Base-by-base conservation (phyloP, 495 filamentous ascomycete genomes). In the Aspergillus avenaceus region DNA sequence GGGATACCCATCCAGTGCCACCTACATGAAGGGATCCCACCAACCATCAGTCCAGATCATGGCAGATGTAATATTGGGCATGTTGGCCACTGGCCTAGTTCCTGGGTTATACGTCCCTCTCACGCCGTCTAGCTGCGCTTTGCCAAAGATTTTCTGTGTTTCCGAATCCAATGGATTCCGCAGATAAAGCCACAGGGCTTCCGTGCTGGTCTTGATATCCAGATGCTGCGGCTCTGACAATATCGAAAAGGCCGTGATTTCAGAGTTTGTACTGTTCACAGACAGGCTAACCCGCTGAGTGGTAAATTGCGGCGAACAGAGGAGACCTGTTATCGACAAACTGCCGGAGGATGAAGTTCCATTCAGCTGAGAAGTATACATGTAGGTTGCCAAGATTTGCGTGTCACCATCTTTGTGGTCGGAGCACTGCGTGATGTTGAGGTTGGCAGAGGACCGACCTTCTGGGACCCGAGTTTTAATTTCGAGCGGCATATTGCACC, bases 181-280 rank as follows among this genome's bases (percentile, higher is more conserved):
- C 21, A 42, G 18, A 14, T 42, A 42, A 24, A 42, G 6, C 40
- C 40, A 42, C 1, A 42, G 40, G 6, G 40, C 40, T 18, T 42
- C 40, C 8, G 40, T 42, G 18, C 9, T n/a, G 16, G 40, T 42
- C 40, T 42, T 42, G 19, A 42, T 42, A 42, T 42, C 40, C 14
- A 42, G 40, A 19, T 16, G 40, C 8, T 19, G 13, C 14, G 40
- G 14, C 16, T 23, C 40, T 23, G 14, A 19, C 21, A 22, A 7
- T 7, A 23, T 8, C 14, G 40, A 21, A 23, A 21, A 42, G 16
- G 14, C 40, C 9, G 40, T 42, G 14, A 42, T 23, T 23, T 21
- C 21, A 21, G 9, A 8, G 16, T 16, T 22, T 21, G 40, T 42
- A 24, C 9, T 18, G 1, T 42, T 42, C 6, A 42, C 21, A 8